Evolutionary conservation across 2,329 filamentous ascomycete genomes (phyloP).

Genomic region (Emmonsiellopsis sp.): DNA sequence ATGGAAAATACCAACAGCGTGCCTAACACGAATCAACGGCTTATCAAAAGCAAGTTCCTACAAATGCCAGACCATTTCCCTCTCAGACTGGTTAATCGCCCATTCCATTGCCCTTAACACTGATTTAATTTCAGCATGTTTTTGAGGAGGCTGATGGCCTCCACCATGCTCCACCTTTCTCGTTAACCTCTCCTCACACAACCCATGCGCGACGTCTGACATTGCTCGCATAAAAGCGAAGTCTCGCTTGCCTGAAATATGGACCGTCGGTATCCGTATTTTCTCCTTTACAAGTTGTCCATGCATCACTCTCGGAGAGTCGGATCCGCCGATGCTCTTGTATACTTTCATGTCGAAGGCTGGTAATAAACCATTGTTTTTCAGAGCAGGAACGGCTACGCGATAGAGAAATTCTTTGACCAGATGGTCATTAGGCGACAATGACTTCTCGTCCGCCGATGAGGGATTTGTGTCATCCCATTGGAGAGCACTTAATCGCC

Average conservation of each 20-base stretch:
- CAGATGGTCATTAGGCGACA: slow-evolving; percentile 3
- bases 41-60: background rate
- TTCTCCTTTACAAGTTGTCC: slow-evolving; percentile 5
- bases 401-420: background rate
- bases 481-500: background rate
- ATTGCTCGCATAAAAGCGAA: slow-evolving; percentile 6
- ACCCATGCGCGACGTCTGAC: slow-evolving; percentile 4
- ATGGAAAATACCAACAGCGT: too few relatives aligned
- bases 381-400: slow-evolving; percentile 1
- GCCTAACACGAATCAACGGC: too few relatives aligned
- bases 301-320: slow-evolving; percentile 8
- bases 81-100: background rate
- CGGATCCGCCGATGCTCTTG: background rate
- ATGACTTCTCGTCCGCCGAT: background rate
- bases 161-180: background rate
- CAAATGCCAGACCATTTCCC: background rate
- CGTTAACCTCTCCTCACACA: slow-evolving; percentile 5
- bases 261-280: slow-evolving; percentile 13
- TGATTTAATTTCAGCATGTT: background rate
- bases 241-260: slow-evolving; percentile 12
- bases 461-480: background rate
- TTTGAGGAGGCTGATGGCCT: background rate
- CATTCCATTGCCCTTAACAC: background rate
- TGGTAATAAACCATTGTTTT: background rate
- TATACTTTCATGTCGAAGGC: slow-evolving; percentile 6